A percentile compares a stretch with the other conserved stretches of the same genome.
Conservation (phyloP, 768 basidiomycete genomes). For the Leccinum obscurum region DNA sequence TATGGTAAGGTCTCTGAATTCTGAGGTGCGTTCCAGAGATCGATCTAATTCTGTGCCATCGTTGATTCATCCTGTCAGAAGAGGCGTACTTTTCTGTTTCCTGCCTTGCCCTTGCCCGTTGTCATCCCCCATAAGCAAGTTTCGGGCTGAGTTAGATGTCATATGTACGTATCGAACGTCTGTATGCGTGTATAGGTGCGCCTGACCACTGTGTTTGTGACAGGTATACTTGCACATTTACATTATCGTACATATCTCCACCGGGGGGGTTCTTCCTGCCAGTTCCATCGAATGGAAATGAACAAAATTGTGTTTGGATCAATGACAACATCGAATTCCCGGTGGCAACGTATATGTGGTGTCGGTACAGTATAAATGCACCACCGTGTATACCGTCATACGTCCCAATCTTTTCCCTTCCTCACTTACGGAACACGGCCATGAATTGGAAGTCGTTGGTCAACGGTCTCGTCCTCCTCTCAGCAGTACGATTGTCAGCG, state of each 20-base stretch:
- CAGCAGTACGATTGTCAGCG: slow-evolving; percentile 31
- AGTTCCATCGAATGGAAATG: neutral
- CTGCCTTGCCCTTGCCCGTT: neutral
- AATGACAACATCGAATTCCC: neutral
- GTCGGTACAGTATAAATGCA: neutral
- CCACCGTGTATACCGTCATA: neutral
- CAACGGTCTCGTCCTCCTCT: slow-evolving; percentile 11
- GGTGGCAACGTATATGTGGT: neutral
- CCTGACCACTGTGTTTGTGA: neutral
- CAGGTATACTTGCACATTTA: neutral
- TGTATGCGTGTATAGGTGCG: neutral
- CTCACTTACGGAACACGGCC: neutral
- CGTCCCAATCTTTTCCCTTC: neutral
- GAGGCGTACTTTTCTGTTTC: neutral
- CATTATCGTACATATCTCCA: neutral
- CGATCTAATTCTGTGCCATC: neutral
- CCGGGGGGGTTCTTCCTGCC: neutral
- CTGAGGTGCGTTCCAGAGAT: neutral
- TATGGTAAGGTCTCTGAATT: neutral
- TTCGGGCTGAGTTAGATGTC: neutral
- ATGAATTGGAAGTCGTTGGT: slow-evolving; percentile 3
- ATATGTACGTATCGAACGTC: neutral
- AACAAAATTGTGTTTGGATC: neutral
- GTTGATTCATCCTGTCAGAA: neutral
- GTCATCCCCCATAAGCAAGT: neutral